Evolutionary conservation across 176 grass and related monocot genomes (phyloP), one percentile per base, ranked within the genome.

Genomic region (Zizania latifolia): DNA sequence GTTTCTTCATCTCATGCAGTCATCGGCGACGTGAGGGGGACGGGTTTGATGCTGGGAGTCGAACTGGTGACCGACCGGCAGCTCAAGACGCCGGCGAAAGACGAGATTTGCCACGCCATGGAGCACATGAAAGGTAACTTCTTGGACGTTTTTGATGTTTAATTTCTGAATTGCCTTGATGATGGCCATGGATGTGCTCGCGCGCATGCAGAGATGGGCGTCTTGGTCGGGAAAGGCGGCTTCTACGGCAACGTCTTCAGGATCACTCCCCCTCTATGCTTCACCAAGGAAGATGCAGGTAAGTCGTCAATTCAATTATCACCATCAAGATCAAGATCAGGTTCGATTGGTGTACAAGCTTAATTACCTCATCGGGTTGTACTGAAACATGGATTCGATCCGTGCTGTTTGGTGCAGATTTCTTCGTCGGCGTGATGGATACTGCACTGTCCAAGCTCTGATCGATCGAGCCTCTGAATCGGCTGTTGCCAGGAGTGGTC

Each of bases 161-260:
- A 23, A 21, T 34, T 65, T 19, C 13, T 14, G 23, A 27, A 10
- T n/a, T 23, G 23, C 34, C 5, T 50, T 43, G 21, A 28, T 24
- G 15, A 29, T 74, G 41, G 6, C 2, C 39, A 14, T 64, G 3
- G 12, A 33, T 33, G 26, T 26, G 48, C 48, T 21, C 48, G 17
- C 46, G 46, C 8, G 4, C 14, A 6, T 53, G 69, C 82, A 99
- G 95, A 99, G 0, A 90, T 94, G 89, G 95, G 92, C 45, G 95
- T 99, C 19, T 50, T 99, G 82, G 89, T 99, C 9, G 95, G 95
- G 13, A 99, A 99, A 79, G 95, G 95, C 21, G 95, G 95, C 0
- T 92, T 94, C n/a, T 84, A 94, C 50, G 95, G 92, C 8, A 99
- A 99, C 86, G 95, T 99, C 22, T 99, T 94, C 86, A 90, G 95